A percentile compares a stretch with the other conserved stretches of the same genome.
Conservation (phyloP, 1,284 basidiomycete genomes). For the Fomitopsis schrenkii region DNA sequence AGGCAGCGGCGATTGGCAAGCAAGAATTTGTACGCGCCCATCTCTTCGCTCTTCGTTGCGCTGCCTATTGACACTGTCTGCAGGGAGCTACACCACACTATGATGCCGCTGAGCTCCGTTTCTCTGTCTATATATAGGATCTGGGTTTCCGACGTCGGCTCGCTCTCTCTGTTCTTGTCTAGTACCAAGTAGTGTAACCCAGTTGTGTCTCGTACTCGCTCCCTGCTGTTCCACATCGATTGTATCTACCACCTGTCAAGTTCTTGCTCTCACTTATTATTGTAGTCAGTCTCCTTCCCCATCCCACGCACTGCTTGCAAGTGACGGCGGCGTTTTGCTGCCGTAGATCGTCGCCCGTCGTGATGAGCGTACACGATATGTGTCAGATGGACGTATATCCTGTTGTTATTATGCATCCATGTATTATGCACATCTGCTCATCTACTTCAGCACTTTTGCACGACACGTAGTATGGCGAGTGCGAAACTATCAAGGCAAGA, state of each 20-base stretch:
- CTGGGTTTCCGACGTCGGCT: not conserved
- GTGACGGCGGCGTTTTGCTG: not conserved
- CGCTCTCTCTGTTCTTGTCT: not conserved
- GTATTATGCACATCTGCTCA: not conserved
- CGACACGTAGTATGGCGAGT: too few relatives aligned
- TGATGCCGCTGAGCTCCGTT: not conserved
- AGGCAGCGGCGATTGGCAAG: conserved; percentile 81
- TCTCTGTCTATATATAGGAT: not conserved
- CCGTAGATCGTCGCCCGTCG: not conserved
- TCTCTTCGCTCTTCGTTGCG: not conserved
- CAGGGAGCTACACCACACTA: conserved; percentile 24
- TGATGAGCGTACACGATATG: too few relatives aligned
- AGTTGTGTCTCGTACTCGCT: not conserved
- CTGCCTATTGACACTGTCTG: not conserved
- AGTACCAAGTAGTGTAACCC: not conserved
- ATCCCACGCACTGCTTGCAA: not conserved
- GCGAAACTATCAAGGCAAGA: too few relatives aligned
- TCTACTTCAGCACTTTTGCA: too few relatives aligned
- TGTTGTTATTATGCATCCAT: not conserved
- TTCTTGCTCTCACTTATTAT: not conserved
- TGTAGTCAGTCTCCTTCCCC: not conserved
- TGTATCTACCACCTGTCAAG: not conserved
- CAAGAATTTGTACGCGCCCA: conserved; percentile 61
- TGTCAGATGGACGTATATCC: too few relatives aligned
- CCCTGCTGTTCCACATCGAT: not conserved